Conservation (phyloP, 2,329 filamentous ascomycete genomes). For the Fusarium coicis region DNA sequence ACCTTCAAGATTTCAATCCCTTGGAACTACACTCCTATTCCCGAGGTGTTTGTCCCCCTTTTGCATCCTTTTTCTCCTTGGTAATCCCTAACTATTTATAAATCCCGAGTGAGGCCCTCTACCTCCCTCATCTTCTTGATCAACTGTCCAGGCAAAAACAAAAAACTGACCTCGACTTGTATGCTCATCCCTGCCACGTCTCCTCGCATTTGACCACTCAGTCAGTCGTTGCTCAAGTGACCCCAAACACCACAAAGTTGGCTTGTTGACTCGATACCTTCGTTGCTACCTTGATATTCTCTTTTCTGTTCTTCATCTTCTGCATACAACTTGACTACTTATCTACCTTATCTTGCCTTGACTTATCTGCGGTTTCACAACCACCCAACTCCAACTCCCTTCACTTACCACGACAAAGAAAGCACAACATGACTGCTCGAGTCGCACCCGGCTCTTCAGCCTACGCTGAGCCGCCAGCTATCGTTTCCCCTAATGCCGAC, state of each 20-base stretch:
- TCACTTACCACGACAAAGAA: conserved; percentile 6
- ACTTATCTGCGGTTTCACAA: conserved; percentile 12
- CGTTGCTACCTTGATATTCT: not conserved
- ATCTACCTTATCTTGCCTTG: conserved; percentile 2
- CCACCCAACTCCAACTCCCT: not conserved
- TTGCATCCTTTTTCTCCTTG: conserved; percentile 11
- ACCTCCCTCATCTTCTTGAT: not conserved
- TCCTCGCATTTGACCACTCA: conserved; percentile 22
- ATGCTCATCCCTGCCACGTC: conserved; percentile 31
- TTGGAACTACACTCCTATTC: conserved; percentile 18
- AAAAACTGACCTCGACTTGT: conserved; percentile 14
- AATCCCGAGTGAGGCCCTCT: conserved; percentile 22
- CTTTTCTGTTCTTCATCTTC: not conserved
- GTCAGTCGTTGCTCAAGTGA: conserved; percentile 30
- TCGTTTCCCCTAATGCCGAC: conserved; percentile 39
- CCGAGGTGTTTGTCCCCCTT: conserved; percentile 25
- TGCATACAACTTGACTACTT: not conserved
- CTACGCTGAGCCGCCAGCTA: conserved; percentile 39
- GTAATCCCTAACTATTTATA: conserved; percentile 19
- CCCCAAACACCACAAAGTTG: conserved; percentile 5
- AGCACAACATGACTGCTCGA: conserved; percentile 41
- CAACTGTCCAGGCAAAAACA: conserved; percentile 20
- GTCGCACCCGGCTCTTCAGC: conserved; percentile 34
- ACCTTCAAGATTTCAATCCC: conserved; percentile 29
- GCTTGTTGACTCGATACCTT: not conserved